Conservation (phyloP, 75 land plant genomes). For the Pinus albicaulis region DNA sequence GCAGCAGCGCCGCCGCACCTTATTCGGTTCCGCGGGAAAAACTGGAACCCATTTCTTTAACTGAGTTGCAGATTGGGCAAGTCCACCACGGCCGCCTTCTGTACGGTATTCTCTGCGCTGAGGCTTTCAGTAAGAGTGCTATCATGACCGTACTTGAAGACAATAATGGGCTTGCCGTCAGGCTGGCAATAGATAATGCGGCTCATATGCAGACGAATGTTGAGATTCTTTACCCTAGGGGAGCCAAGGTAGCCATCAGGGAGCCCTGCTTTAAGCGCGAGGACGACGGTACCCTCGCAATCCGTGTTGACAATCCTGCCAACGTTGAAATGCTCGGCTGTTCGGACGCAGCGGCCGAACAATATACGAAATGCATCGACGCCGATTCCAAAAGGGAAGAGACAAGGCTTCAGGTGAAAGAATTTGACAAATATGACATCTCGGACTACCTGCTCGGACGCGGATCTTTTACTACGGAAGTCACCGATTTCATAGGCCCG, state of each 20-base stretch:
- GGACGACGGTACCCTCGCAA: not conserved
- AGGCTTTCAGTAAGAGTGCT: not conserved
- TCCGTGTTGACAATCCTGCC: conserved; percentile 5
- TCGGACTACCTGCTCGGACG: too few relatives aligned
- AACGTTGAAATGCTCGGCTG: not conserved
- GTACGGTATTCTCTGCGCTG: conserved; percentile 27
- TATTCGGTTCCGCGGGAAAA: not conserved
- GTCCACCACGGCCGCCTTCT: conserved; percentile 22
- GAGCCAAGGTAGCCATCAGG: conserved; percentile 4
- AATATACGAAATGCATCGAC: not conserved
- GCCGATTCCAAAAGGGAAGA: not conserved
- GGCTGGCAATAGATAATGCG: not conserved
- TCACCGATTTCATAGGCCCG: too few relatives aligned
- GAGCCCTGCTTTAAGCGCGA: not conserved
- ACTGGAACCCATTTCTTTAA: conserved; percentile 8
- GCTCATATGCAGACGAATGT: not conserved
- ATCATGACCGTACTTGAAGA: conserved; percentile 17
- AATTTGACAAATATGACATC: too few relatives aligned
- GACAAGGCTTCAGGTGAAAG: not conserved
- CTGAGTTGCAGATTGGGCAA: conserved; percentile 6
- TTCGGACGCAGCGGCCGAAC: too few relatives aligned
- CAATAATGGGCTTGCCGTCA: not conserved
- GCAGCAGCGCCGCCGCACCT: too few relatives aligned
- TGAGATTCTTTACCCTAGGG: not conserved
- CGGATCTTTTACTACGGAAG: too few relatives aligned